Conservation (phyloP, 192 early-diverging fungal species). For the Entomortierella chlamydospora region DNA sequence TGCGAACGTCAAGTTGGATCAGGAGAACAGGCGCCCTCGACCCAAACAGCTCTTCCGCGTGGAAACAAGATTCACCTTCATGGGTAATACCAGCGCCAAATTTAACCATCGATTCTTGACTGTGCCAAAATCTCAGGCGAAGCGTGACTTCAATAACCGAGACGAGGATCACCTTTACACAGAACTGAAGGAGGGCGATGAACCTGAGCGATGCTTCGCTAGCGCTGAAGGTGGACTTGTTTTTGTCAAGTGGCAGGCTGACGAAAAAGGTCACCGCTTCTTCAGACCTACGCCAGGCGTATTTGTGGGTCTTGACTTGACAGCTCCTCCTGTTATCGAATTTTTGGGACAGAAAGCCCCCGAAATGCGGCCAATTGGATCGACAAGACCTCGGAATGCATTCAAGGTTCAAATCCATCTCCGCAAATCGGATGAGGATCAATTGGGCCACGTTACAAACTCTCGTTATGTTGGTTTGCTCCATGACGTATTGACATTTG, state of each 20-base stretch:
- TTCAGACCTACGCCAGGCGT: slow-evolving; percentile 30
- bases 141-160: slow-evolving; percentile 42
- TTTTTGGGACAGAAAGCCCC: slow-evolving; percentile 24
- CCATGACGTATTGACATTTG: slow-evolving; percentile 52
- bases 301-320: slow-evolving; percentile 20
- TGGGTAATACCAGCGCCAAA: slow-evolving; percentile 36
- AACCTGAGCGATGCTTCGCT: slow-evolving; percentile 43
- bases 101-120: slow-evolving; percentile 51
- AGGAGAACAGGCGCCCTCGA: slow-evolving; percentile 14
- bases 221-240: slow-evolving; percentile 43
- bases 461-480: slow-evolving; percentile 41
- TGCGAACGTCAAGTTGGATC: slow-evolving; percentile 44
- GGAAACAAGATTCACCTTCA: slow-evolving; percentile 26
- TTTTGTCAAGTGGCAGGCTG: slow-evolving; percentile 37
- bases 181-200: slow-evolving; percentile 18
- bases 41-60: slow-evolving; percentile 34
- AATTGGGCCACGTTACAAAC: slow-evolving; percentile 54
- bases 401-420: slow-evolving; percentile 38
- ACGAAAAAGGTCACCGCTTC: slow-evolving; percentile 32
- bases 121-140: slow-evolving; percentile 31
- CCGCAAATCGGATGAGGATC: slow-evolving; percentile 51
- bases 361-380: background rate
- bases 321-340: slow-evolving; percentile 10
- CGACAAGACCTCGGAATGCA: slow-evolving; percentile 31
- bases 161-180: slow-evolving; percentile 29